Evolutionary conservation across 2,329 filamentous ascomycete species (phyloP), one percentile per base, ranked within the genome.

Genomic region (Hypomyces rosellus): DNA sequence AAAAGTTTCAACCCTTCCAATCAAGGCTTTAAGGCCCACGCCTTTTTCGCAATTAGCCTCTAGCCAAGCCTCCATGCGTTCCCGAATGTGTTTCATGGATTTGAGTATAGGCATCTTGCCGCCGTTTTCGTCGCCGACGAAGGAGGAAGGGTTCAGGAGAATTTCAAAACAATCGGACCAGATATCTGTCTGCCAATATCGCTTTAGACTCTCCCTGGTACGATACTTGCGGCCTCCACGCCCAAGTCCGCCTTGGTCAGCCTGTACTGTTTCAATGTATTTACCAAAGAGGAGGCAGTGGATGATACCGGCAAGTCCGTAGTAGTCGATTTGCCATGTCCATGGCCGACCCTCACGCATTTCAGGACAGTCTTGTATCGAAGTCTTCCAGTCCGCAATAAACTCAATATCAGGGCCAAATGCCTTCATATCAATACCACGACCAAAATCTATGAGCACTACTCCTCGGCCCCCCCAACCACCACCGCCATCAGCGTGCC

Each of bases 321-420:
- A 89, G 61, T 97, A 95, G 72, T 99, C 93, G 58, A 96, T 89
- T 67, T 99, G 93, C 74, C 90, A 96, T 1, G 92, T 97, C 93
- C 93, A 99, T 1, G 91, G 90, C 1, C 92, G 80, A 50, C 89
- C 81, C 70, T 99, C 92, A 43, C 91, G 86, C 81, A 97, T 96
- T 74, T 99, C 93, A 15, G 88, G 86, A 68, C 93, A 99, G 69
- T 99, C 93, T 47, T 89, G 85, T 20, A 86, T 79, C 14, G 81
- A 82, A 0, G 89, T 90, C 68, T 93, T 88, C 93, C 93, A 99
- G 70, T 99, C 93, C 0, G 92, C 93, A 53, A 97, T 82, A 74
- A 99, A 99, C 43, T 70, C 67, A 11, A 92, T 89, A 39, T 85
- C 80, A 0, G 84, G 76, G 3, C 71, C 69, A 72, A 97, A 99